Evolutionary conservation across 371 early-diverging fungal genomes (phyloP), one percentile per base, ranked within the genome.

Genomic region (Dinochytrium kinnereticum): DNA sequence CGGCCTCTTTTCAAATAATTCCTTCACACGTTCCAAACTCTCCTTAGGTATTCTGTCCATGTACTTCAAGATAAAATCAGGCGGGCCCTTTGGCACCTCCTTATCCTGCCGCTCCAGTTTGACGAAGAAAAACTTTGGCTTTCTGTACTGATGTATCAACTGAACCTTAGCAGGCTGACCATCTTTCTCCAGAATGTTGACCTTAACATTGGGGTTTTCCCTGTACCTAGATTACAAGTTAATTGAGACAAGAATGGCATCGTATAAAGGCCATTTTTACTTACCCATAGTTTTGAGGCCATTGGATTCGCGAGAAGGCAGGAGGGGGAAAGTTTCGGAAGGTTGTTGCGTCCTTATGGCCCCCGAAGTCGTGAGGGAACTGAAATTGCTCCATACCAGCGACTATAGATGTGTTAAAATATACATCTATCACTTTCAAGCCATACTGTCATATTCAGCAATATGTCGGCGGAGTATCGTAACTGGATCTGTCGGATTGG

Each of bases 1-100:
- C 51, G 90, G 90, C 10, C 89, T 53, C 28, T 82, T 66, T 37
- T 82, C 80, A 76, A 90, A 90, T 0, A 88, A 70, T 70, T 81
- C 30, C 0, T 28, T 28, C 13, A 82, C 33, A 40, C 55, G 53
- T 26, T 65, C 65, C 17, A 73, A 44, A 37, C 44, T 51, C 33
- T 59, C 76, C 10, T 34, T 26, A 1, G 66, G 21, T 5, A 78
- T 61, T 2, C 76, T 71, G 24, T 39, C 50, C 1, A 74, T 17
- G 36, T 55, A 5, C 15, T 66, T 59, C 5, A 69, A 37, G 67
- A 74, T 74, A 21, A 69, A 75, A 36, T 33, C 49, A 28, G 80
- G 71, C 17, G 81, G 78, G 50, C 37, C 71, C 15, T 68, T 40
- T 2, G 78, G 80, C 34, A 78, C 69, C 28, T n/a, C 33, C 50